phyloP scores from a whole-genome alignment of 148 eudicot species.

The Tetragonia tetragonoides region DNA sequence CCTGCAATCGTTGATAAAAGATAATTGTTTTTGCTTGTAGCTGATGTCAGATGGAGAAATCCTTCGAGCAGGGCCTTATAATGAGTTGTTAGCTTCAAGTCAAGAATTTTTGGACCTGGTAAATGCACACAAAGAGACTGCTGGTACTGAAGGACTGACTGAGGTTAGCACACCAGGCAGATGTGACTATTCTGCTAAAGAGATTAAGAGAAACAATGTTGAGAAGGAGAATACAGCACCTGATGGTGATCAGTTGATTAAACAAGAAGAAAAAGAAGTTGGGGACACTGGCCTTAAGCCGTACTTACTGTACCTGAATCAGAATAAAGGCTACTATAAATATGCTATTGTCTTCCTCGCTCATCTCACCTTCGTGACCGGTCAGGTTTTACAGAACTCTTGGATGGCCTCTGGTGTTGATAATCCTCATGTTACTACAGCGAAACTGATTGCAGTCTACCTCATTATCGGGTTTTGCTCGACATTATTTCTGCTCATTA shows the following conservation, averaged over 20 bases:
- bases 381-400: slow-evolving; percentile 71
- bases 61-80: slow-evolving; percentile 56
- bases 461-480: slow-evolving; percentile 57
- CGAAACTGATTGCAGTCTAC: slow-evolving; percentile 66
- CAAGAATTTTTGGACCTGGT: slow-evolving; percentile 70
- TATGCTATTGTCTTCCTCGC: slow-evolving; percentile 47
- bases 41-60: slow-evolving; percentile 86
- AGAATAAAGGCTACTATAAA: slow-evolving; percentile 58
- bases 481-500: slow-evolving; percentile 42
- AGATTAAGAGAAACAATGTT: slow-evolving; percentile 33
- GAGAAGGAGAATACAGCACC: slow-evolving; percentile 36
- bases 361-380: slow-evolving; percentile 43
- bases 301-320: slow-evolving; percentile 63
- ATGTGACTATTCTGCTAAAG: slow-evolving; percentile 33
- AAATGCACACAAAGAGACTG: slow-evolving; percentile 88
- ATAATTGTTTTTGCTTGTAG: slow-evolving; percentile 36
- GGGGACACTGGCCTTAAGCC: slow-evolving; percentile 85
- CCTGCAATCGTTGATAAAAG: not conserved
- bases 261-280: slow-evolving; percentile 75
- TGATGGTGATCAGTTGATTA: slow-evolving; percentile 62
- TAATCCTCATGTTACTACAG: slow-evolving; percentile 49
- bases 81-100: slow-evolving; percentile 59
- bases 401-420: slow-evolving; percentile 96
- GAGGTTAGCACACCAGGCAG: slow-evolving; percentile 35
- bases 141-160: slow-evolving; percentile 55